A percentile compares a stretch with the other conserved stretches of the same genome.
Evolutionary conservation across 768 basidiomycete species (phyloP).

Genomic region (Cubamyces sp.): DNA sequence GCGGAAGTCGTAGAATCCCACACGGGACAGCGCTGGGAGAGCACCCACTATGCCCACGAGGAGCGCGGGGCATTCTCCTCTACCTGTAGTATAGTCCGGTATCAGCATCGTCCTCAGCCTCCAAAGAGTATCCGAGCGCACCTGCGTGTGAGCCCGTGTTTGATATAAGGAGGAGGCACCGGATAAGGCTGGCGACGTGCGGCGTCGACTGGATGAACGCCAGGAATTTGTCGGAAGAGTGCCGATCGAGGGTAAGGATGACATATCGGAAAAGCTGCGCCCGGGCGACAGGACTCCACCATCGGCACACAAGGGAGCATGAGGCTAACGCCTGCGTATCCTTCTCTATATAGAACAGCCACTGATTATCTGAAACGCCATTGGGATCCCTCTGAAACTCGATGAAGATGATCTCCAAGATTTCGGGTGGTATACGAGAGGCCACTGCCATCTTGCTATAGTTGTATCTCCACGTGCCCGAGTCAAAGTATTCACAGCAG

Average conservation of each 20-base stretch:
- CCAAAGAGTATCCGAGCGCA: too few species aligned
- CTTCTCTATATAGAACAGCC: not conserved
- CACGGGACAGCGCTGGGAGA: not conserved
- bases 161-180: not conserved
- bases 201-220: not conserved
- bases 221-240: not conserved
- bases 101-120: not conserved
- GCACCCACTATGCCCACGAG: not conserved
- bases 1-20: not conserved
- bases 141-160: too few species aligned
- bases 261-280: not conserved
- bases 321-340: not conserved
- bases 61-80: not conserved
- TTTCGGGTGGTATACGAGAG: too few species aligned
- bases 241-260: too few species aligned
- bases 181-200: not conserved
- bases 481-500: too few species aligned
- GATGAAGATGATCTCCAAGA: not conserved
- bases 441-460: too few species aligned
- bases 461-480: too few species aligned
- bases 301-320: not conserved
- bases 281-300: not conserved
- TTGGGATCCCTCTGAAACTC: too few species aligned
- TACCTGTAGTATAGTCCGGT: not conserved
- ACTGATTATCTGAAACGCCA: too few species aligned